A percentile compares a stretch with the other conserved stretches of the same genome.
Conservation (phyloP, 495 filamentous ascomycete genomes). For the Tuber borchii region DNA sequence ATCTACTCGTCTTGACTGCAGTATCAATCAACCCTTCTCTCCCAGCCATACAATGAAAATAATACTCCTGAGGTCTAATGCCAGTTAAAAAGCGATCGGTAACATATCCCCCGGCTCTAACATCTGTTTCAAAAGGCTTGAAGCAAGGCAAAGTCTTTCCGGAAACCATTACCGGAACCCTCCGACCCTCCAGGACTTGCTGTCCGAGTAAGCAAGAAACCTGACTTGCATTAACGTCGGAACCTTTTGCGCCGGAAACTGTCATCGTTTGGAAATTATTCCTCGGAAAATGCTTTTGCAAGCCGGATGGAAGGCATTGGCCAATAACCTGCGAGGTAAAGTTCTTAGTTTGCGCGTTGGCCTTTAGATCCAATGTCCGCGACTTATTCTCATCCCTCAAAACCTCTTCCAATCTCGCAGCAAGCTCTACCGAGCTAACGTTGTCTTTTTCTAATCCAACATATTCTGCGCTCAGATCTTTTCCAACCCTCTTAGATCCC, state of each 20-base stretch:
- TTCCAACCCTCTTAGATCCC: slow-evolving; percentile 65
- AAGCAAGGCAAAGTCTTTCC: slow-evolving; percentile 96
- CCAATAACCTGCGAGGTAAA: slow-evolving; percentile 74
- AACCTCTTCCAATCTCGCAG: slow-evolving; percentile 76
- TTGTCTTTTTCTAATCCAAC: slow-evolving; percentile 66
- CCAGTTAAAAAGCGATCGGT: slow-evolving; percentile 96
- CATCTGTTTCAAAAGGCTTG: slow-evolving; percentile 78
- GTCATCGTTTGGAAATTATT: slow-evolving; percentile 99
- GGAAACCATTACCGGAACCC: slow-evolving; percentile 96
- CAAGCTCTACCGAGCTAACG: slow-evolving; percentile 61
- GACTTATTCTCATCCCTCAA: slow-evolving; percentile 86
- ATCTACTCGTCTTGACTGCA: slow-evolving; percentile 94
- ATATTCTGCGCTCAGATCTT: slow-evolving; percentile 79
- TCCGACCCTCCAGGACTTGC: slow-evolving; percentile 87
- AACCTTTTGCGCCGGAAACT: slow-evolving; percentile 90
- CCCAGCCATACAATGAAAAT: slow-evolving; percentile 99
- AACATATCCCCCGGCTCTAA: slow-evolving; percentile 90
- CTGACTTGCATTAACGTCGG: slow-evolving; percentile 84
- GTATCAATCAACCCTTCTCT: slow-evolving; percentile 99
- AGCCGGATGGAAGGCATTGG: slow-evolving; percentile 68
- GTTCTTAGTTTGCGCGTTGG: slow-evolving; percentile 61
- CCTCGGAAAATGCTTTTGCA: slow-evolving; percentile 85
- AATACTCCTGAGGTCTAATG: slow-evolving; percentile 94
- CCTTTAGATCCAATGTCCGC: slow-evolving; percentile 73
- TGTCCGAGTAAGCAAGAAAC: slow-evolving; percentile 98